Evolutionary conservation across 2,329 filamentous ascomycete species (phyloP), one percentile per base, ranked within the genome.

Genomic region (Sporothrix brasiliensis): DNA sequence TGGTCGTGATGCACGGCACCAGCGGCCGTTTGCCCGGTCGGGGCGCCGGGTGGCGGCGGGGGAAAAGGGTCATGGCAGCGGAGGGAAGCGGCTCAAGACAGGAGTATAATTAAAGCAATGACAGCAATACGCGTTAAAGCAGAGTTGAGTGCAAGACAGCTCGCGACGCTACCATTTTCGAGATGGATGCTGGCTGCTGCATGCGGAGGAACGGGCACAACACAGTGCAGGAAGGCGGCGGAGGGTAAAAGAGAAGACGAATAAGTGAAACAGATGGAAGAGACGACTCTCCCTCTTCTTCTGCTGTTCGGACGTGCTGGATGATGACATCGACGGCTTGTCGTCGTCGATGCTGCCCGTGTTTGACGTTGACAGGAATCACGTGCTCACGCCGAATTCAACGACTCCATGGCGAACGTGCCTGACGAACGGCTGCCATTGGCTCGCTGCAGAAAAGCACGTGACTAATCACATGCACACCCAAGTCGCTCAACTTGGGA

Each of bases 51-150:
- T 9, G 21, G 19, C 3, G 19, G 5, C 19, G 16, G 0, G 70
- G 54, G 21, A 71, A 69, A 24, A 68, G 50, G 27, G 49, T 41
- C 66, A 68, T 71, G 16, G 6, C 7, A 24, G 52, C 19, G 19
- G 7, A 16, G 49, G n/a, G 41, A 9, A 14, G 41, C 9, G 14
- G 41, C 41, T 34, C 3, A 34, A 34, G 34, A 34, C 34, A 34
- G 34, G 7, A 34, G 34, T 34, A 34, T 9, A 52, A 19, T 9
- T 14, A 34, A 27, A 27, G 13, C 1, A 68, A n/a, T 11, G 21
- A 68, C 13, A 14, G n/a, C 13, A 50, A 65, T 19, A 13, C 50
- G 49, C 65, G 27, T 27, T 21, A 21, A 53, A 11, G 34, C 50
- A 13, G 9, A 47, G 19, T 14, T 19, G 49, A 41, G 27, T 7